Conservation (phyloP, 2,329 filamentous ascomycete genomes). For the Xylaria sp. region DNA sequence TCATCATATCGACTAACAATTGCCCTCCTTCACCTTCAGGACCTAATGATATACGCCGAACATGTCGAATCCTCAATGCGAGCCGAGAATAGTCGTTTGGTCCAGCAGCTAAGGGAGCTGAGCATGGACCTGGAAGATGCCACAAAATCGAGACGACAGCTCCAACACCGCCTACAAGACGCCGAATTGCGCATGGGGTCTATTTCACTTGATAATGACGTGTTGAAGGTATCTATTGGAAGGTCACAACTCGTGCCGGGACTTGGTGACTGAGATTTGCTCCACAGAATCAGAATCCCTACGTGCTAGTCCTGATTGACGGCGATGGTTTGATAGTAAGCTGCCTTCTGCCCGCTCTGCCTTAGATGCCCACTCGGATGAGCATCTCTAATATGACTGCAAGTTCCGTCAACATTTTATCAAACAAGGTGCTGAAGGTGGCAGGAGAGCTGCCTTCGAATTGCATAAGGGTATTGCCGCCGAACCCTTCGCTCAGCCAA, state of each 20-base stretch:
- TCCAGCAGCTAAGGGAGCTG: conserved; percentile 55
- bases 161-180: conserved; percentile 60
- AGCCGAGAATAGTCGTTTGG: conserved; percentile 57
- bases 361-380: conserved; percentile 20
- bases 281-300: conserved; percentile 64
- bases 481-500: conserved; percentile 55
- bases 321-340: conserved; percentile 70
- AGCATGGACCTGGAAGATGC: conserved; percentile 63
- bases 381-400: conserved; percentile 24
- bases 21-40: conserved; percentile 49
- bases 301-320: conserved; percentile 70
- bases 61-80: conserved; percentile 56
- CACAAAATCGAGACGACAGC: conserved; percentile 59
- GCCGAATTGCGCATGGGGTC: conserved; percentile 52
- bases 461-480: conserved; percentile 61
- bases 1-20: conserved; percentile 21
- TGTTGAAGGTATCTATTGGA: conserved; percentile 56
- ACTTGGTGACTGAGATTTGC: conserved; percentile 38
- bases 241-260: conserved; percentile 19
- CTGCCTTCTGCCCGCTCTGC: conserved; percentile 28
- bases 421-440: conserved; percentile 64
- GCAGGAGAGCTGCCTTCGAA: conserved; percentile 62
- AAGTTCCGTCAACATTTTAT: conserved; percentile 69
- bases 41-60: conserved; percentile 59
- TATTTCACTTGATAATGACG: conserved; percentile 53